Percentiles rank a stretch among this genome's conserved stretches.
Evolutionary conservation across 1,139 yeast genomes (phyloP).

Genomic region (Kurtzmaniella quercitrusa): DNA sequence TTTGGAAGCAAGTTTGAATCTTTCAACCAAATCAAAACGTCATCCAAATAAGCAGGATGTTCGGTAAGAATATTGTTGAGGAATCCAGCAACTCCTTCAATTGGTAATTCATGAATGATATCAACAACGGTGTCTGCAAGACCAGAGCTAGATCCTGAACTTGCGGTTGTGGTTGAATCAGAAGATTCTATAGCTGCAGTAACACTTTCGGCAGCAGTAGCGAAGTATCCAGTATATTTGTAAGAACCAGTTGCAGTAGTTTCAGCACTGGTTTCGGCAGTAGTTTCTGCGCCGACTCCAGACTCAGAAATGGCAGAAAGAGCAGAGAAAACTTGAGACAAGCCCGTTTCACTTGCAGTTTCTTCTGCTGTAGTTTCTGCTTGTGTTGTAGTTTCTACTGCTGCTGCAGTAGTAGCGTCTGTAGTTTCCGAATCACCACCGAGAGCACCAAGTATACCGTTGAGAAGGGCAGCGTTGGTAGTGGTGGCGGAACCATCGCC

Average conservation of each 20-base stretch:
- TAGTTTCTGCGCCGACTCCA: not conserved
- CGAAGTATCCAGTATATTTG: not conserved
- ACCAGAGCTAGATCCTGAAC: not conserved
- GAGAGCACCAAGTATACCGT: conserved; percentile 1
- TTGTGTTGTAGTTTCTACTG: too few relatives aligned
- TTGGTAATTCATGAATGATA: conserved; percentile 18
- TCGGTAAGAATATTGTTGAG: conserved; percentile 24
- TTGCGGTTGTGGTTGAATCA: not conserved
- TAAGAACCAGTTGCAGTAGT: not conserved
- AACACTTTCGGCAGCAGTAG: not conserved
- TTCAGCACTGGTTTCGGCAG: not conserved
- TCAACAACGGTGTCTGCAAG: conserved; percentile 9
- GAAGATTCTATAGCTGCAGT: not conserved
- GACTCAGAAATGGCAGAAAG: not conserved
- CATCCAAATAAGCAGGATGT: conserved; percentile 23
- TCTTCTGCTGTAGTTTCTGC: not conserved
- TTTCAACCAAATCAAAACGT: conserved; percentile 21
- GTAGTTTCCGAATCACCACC: conserved; percentile 1
- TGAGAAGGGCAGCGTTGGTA: conserved; percentile 1
- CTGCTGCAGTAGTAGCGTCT: conserved; percentile 1
- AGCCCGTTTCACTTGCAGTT: not conserved
- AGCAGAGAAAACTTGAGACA: not conserved
- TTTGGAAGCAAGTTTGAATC: conserved; percentile 24
- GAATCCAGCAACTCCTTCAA: conserved; percentile 31
- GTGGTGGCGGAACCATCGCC: not conserved